Evolutionary conservation across 2,329 filamentous ascomycete genomes (phyloP), one percentile per base, ranked within the genome.

Genomic region (Clathrospora elynae): DNA sequence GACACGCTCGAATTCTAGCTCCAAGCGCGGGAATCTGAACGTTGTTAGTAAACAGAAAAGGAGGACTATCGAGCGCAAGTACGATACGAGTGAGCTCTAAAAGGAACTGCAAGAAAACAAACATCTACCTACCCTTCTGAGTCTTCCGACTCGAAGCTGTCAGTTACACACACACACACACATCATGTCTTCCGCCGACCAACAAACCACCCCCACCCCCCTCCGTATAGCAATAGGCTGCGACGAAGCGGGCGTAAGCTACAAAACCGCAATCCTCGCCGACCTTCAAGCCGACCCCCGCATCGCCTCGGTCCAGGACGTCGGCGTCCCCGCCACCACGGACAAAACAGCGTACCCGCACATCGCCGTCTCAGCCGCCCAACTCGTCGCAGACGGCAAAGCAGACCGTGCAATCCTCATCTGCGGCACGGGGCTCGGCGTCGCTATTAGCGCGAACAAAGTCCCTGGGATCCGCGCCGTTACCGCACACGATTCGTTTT

Each of bases 391-490:
- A 3, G 69, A 75, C 5, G 85, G 84, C 29, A 77, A 83, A 60
- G 86, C 81, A 37, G 89, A 95, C 71, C 85, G 89, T 38, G 89
- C 88, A 0, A 77, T 95, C 24, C 74, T 90, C 28, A 88, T 95
- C 74, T 95, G 89, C 73, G 89, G 90, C 2, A 95, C 90, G 0
- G 90, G 90, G 0, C 79, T 95, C 6, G 90, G 90, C 13, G 90
- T 95, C 6, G 89, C 90, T 59, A 95, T 95, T 66, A 75, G 82
- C n/a, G 90, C 90, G 55, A 95, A 95, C 78, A 95, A 95, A 71
- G 83, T 95, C 53, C 85, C 84, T 42, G 89, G 89, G 5, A 83
- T 95, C 49, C 78, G 89, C 16, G 90, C 90, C n/a, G 90, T 95
- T 12, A 95, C 89, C 4, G 90, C 90, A 1, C 90, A 95, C 68